Conservation (phyloP, 352 stramenopile genomes). For the Globisporangium canariense region DNA sequence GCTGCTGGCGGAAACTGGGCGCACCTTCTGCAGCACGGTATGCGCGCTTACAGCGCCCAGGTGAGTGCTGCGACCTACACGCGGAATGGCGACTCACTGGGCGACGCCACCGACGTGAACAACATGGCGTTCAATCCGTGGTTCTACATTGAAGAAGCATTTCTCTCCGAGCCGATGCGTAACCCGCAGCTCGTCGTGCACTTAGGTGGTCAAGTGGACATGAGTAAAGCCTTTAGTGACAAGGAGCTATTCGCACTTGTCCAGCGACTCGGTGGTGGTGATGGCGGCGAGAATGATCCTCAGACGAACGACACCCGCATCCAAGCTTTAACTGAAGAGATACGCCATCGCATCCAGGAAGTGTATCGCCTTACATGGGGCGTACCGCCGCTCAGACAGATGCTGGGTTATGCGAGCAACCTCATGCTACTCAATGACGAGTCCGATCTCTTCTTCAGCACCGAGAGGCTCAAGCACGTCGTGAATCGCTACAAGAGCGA, state of each 20-base stretch:
- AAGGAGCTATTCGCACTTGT: conserved; percentile 37
- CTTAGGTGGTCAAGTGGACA: conserved; percentile 58
- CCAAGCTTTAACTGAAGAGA: conserved; percentile 11
- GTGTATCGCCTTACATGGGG: conserved; percentile 64
- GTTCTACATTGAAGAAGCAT: conserved; percentile 47
- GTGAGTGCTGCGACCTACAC: conserved; percentile 26
- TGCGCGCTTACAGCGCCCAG: conserved; percentile 35
- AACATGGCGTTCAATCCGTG: conserved; percentile 58
- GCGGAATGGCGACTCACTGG: conserved; percentile 40
- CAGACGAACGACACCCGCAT: not conserved
- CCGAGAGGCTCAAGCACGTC: conserved; percentile 13
- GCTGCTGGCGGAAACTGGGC: conserved; percentile 24
- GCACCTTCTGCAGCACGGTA: conserved; percentile 31
- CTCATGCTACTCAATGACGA: conserved; percentile 67
- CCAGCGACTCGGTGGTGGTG: not conserved
- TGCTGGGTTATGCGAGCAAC: conserved; percentile 51
- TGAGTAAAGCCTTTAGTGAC: conserved; percentile 39
- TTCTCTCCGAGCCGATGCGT: conserved; percentile 50
- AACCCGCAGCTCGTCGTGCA: conserved; percentile 52
- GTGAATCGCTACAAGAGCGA: not conserved
- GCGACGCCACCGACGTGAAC: conserved; percentile 27
- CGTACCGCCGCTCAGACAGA: conserved; percentile 38
- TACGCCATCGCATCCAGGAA: conserved; percentile 64
- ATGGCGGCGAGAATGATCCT: not conserved
- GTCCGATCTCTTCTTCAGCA: conserved; percentile 59